These are phyloP conservation scores for Nicotiana sylvestris DNA, from an alignment of 257 asterid genomes.

Conservation along the genomic window DNA sequence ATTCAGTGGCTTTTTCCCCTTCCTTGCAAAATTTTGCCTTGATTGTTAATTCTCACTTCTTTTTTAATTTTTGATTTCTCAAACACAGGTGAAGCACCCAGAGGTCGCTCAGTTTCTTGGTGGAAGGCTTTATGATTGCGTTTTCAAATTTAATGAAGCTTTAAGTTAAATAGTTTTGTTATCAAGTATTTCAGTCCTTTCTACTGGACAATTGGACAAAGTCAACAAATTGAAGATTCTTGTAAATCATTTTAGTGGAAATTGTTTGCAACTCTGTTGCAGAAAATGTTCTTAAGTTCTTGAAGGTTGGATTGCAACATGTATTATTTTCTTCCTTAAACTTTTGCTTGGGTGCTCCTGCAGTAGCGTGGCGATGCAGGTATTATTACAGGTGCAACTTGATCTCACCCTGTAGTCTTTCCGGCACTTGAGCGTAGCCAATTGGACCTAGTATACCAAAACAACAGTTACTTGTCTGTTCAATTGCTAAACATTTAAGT, in stretches of 20 bases:
- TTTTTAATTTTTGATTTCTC: background rate
- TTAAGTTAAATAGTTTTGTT: constrained; percentile 2
- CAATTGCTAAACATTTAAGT: background rate
- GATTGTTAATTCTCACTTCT: background rate
- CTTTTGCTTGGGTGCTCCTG: background rate
- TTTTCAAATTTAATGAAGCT: constrained; percentile 67
- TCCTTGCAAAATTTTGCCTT: no score
- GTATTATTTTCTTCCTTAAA: background rate
- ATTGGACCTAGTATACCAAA: background rate
- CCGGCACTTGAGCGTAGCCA: background rate
- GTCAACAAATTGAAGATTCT: background rate
- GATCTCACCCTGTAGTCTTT: background rate
- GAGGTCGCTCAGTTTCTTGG: constrained; percentile 99
- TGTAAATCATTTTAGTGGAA: background rate
- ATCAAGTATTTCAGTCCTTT: background rate
- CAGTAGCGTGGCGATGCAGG: background rate
- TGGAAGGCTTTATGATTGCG: constrained; percentile 94
- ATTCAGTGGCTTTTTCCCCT: background rate
- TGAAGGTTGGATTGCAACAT: background rate
- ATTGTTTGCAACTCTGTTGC: background rate
- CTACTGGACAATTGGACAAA: background rate
- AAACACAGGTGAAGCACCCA: constrained; percentile 79
- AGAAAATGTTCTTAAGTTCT: background rate
- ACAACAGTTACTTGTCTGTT: background rate
- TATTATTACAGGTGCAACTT: background rate